Evolutionary conservation across 805 yeast genomes (phyloP), one percentile per base, ranked within the genome.

Genomic region (Wickerhamomyces bovis): DNA sequence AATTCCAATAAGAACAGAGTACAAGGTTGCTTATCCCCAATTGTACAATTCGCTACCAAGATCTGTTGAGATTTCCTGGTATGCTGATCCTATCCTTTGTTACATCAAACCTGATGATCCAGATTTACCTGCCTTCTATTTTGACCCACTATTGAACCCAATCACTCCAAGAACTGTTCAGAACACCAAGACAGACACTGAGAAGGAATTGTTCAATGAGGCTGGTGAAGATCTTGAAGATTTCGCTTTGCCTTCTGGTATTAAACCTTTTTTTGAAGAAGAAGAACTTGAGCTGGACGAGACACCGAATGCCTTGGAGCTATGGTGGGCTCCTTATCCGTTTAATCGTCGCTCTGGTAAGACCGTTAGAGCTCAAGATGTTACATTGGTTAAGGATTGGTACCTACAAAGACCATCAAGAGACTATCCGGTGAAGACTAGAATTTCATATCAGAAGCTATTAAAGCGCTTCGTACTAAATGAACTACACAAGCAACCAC

Each of bases 401-500:
- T 90, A 86, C 60, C 65, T 78, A 39, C 83, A 84, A 45, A 81
- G 79, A 47, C 83, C 90, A 1, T 74, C 80, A 16, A 70, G 75
- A 9, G 67, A 68, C 13, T 72, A 76, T 46, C 89, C 90, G 0
- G 76, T 81, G 9, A 94, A 94, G 61, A 89, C 87, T 0, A 76
- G 90, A 38, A 79, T 89, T 1, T 90, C 98, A 0, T 85, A 90
- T 61, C 98, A 94, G 62, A 88, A 89, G 62, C 70, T 94, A n/a
- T 66, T 95, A 45, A 94, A 94, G 60, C 72, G 76, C 2, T 69
- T 78, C 56, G 90, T 92, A 3, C 68, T 81, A 42, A 88, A 86
- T 61, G 85, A 82, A 47, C 68, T 94, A 25, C 87, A 81, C 48
- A 72, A 70, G 20, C 61, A 63, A 15, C 66, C 64, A 21, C 66